Conservation (phyloP, 202 grass and related monocot species). For the Dendrocalamus latiflorus region DNA sequence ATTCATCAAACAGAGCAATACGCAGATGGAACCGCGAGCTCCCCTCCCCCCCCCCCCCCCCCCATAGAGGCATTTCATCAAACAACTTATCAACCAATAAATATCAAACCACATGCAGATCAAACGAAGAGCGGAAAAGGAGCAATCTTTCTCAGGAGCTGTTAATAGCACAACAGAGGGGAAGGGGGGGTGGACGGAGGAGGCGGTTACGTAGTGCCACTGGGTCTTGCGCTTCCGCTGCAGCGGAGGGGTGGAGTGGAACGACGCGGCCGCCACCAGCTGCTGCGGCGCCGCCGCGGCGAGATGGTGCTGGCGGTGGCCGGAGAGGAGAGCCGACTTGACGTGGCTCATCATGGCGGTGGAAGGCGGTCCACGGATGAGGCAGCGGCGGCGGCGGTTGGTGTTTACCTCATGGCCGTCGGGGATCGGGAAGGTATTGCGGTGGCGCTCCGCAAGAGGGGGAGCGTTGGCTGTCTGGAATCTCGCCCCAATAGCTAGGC, state of each 20-base stretch:
- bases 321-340: conserved; percentile 30
- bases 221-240: conserved; percentile 60
- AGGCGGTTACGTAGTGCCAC: conserved; percentile 50
- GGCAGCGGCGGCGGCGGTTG: background rate
- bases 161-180: background rate
- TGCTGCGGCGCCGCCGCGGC: conserved; percentile 7
- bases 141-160: background rate
- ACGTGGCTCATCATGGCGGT: conserved; percentile 35
- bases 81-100: conserved; percentile 14
- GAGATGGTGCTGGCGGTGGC: background rate
- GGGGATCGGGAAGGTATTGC: background rate
- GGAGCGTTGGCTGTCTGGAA: too few relatives aligned
- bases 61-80: conserved; percentile 35
- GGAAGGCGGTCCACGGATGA: too few relatives aligned
- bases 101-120: background rate
- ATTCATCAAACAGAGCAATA: background rate
- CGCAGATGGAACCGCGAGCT: background rate
- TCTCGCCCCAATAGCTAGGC: too few relatives aligned
- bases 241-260: conserved; percentile 60
- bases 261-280: conserved; percentile 35
- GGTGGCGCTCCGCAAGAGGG: conserved; percentile 1
- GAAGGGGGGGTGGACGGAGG: background rate
- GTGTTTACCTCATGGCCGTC: conserved; percentile 9
- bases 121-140: conserved; percentile 21
- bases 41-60: too few relatives aligned